Conservation (phyloP, 2,329 filamentous ascomycete species). For the Meredithiella fracta region DNA sequence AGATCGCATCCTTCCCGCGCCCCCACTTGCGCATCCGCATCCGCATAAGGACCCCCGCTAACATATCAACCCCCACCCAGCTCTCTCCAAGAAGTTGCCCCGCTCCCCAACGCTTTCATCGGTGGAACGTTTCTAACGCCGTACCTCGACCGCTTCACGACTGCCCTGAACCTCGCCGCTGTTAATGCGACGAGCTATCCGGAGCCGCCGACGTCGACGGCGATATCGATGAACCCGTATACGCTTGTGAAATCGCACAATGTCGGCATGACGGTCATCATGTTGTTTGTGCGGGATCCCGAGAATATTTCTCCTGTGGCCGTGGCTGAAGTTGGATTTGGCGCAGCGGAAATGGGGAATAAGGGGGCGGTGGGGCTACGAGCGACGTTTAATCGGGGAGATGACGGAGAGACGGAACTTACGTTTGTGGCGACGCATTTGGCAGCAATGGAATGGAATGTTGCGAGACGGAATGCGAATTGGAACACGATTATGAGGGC, state of each 20-base stretch:
- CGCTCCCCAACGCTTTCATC: constrained; percentile 69
- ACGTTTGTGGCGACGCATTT: constrained; percentile 83
- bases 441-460: constrained; percentile 69
- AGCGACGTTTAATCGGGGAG: constrained; percentile 36
- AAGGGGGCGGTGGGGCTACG: constrained; percentile 81
- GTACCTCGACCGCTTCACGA: constrained; percentile 56
- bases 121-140: constrained; percentile 62
- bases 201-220: constrained; percentile 5
- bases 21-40: not conserved
- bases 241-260: constrained; percentile 55
- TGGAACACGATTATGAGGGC: constrained; percentile 73
- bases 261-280: constrained; percentile 75
- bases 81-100: constrained; percentile 83
- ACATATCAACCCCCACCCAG: constrained; percentile 20
- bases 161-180: constrained; percentile 56
- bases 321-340: constrained; percentile 70
- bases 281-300: constrained; percentile 61
- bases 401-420: constrained; percentile 38
- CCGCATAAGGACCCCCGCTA: not conserved
- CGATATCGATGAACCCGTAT: constrained; percentile 34
- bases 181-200: constrained; percentile 21
- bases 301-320: constrained; percentile 46
- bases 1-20: not conserved
- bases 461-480: constrained; percentile 63
- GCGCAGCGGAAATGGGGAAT: constrained; percentile 77